Percentiles rank a stretch among this genome's conserved stretches.
These are phyloP conservation scores for Pseudozyma pruni DNA, from an alignment of 1,284 basidiomycete species.

Conservation along the genomic window DNA sequence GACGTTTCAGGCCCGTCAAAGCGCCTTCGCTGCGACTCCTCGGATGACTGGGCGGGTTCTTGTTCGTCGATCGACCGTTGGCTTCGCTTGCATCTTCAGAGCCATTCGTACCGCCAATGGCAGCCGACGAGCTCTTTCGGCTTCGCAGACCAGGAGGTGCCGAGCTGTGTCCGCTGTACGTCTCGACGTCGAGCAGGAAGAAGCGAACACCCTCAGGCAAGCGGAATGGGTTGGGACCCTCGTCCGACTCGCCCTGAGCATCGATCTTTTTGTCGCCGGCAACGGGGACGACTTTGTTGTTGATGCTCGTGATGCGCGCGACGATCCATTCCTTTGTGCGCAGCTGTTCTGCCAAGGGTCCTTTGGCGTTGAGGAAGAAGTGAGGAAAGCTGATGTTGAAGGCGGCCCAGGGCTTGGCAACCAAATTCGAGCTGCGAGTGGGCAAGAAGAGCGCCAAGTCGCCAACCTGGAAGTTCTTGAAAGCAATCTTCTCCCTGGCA, in stretches of 20 bases:
- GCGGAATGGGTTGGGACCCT: constrained; percentile 69
- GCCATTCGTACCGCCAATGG: neutral
- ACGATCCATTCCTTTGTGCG: constrained; percentile 83
- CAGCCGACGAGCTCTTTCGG: constrained; percentile 40
- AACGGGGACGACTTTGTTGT: constrained; percentile 75
- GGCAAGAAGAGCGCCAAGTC: constrained; percentile 95
- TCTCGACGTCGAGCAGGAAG: constrained; percentile 91
- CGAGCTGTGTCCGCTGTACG: constrained; percentile 66
- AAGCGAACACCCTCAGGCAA: constrained; percentile 90
- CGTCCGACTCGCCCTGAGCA: constrained; percentile 5
- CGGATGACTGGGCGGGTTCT: constrained; percentile 11
- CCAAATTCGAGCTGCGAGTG: constrained; percentile 83
- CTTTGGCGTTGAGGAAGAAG: constrained; percentile 88
- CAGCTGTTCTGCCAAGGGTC: constrained; percentile 77
- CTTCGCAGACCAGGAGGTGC: constrained; percentile 28
- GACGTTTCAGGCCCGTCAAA: constrained; percentile 2
- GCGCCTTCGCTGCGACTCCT: constrained; percentile 32
- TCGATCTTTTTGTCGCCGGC: constrained; percentile 10
- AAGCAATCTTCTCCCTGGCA: constrained; percentile 70
- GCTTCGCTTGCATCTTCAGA: constrained; percentile 1
- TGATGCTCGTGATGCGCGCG: constrained; percentile 86
- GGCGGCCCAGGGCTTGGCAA: constrained; percentile 56
- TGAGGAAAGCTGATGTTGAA: constrained; percentile 84
- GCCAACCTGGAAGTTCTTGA: constrained; percentile 59
- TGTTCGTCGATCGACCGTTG: neutral